Evolutionary conservation across 148 eudicot species (phyloP), one percentile per base, ranked within the genome.

Genomic region (Heliosperma pusillum): DNA sequence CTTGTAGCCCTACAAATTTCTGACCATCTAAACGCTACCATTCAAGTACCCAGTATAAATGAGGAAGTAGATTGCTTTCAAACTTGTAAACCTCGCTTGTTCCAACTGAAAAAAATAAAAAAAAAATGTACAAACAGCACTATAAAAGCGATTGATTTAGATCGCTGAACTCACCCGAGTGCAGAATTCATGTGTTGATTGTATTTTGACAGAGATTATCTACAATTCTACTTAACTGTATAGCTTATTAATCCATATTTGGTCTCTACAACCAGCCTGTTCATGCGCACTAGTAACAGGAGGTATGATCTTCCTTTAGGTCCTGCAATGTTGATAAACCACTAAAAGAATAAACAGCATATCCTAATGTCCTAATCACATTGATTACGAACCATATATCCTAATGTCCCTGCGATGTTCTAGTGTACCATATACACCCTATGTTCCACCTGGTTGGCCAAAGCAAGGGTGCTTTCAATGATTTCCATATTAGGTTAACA

Each of bases 301-400:
- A 93, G 75, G 53, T 87, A 90, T 12, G 97, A 89, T 80, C 91
- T 89, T 60, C 81, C 91, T 78, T 89, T 93, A 55, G 83, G 78
- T 66, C 97, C 97, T 93, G 89, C 87, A 84, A 57, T 40, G 55
- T 77, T 55, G 67, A 74, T 62, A 50, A 29, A 62, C 20, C 76
- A 55, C 33, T 44, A 11, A 58, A 70, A 19, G 12, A 16, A 3
- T 60, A 50, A 69, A 22, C 21, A 66, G 55, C 66, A 62, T 22
- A 22, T n/a, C n/a, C n/a, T n/a, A n/a, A n/a, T n/a, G n/a, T n/a
- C 5, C 55, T 13, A 25, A 40, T 3, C 20, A 27, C 22, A 58
- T 17, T 12, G 56, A 55, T 7, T 27, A 59, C 22, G 6, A 20
- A 33, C 40, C 40, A 33, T 33, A n/a, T n/a, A n/a, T n/a, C n/a